phyloP scores from a whole-genome alignment of 495 filamentous ascomycete genomes.

The Trichocladium uniseriatum region DNA sequence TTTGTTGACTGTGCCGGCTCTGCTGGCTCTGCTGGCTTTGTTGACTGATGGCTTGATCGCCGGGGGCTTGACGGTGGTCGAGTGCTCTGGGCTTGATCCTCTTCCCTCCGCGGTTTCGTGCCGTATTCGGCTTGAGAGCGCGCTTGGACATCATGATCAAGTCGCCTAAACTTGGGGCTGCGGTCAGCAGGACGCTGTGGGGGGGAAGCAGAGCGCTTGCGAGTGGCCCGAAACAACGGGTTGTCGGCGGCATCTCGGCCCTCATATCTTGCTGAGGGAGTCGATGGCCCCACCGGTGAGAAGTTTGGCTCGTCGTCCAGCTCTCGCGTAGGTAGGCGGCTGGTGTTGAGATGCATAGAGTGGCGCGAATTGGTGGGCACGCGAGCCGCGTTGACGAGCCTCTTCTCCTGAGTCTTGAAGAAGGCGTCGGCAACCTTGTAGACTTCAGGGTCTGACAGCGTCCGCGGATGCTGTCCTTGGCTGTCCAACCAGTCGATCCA shows the following conservation, averaged over 20 bases:
- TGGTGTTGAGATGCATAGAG: not conserved
- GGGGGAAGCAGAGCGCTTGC: slow-evolving; percentile 14
- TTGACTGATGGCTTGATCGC: not conserved
- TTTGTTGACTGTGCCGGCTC: no score
- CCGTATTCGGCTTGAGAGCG: not conserved
- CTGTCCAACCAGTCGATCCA: slow-evolving; percentile 21
- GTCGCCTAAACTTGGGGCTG: slow-evolving; percentile 1
- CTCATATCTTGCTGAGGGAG: not conserved
- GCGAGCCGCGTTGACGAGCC: slow-evolving; percentile 8
- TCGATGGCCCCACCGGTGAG: not conserved
- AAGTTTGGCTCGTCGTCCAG: not conserved
- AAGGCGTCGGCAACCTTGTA: slow-evolving; percentile 1
- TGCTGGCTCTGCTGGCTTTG: no score
- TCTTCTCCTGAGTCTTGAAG: slow-evolving; percentile 8
- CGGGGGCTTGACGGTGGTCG: not conserved
- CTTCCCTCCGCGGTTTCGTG: not conserved
- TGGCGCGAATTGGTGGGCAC: slow-evolving; percentile 1
- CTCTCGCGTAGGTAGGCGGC: not conserved
- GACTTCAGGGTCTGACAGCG: not conserved
- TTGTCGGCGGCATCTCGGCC: not conserved
- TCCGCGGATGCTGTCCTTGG: not conserved
- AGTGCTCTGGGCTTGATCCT: not conserved
- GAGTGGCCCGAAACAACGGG: not conserved
- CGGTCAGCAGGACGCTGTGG: not conserved
- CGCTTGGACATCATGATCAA: not conserved